Base-by-base conservation (phyloP, 345 rosid species). In the Balakata baccata region DNA sequence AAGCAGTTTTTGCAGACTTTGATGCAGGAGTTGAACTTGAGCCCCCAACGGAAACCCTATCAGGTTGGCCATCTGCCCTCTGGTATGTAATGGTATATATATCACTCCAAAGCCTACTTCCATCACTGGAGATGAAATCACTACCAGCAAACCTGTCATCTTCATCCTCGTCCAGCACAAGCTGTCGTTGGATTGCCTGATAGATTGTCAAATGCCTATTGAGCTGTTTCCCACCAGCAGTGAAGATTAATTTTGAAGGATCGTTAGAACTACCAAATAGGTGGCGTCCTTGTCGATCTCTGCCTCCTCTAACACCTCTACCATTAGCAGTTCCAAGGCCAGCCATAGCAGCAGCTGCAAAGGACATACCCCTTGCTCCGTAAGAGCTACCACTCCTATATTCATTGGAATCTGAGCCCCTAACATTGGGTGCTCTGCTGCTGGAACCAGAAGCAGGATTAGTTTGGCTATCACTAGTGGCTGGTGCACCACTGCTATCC, bases 321-420 rank as follows among this genome's bases (percentile, higher is more conserved):
- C 93, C 93, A 80, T 90, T 89, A 68, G 91, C 86, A 82, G 95
- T 86, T 75, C 97, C 95, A 79, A 93, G 90, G 69, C 99, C 99
- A 80, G 97, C 96, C 98, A 93, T 93, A 8, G 99, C 93, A 46
- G 97, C 98, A 66, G 99, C 97, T 60, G 97, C 99, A 83, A 93
- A 96, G 50, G 97, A 93, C 89, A 91, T 93, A 77, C 97, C 99
- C 82, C 96, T 90, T 58, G 98, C 84, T 69, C 97, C 91, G 77
- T 86, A 91, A 71, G 95, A 73, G 80, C 75, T 85, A 41, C 90
- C 88, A 84, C 86, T 77, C 73, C 94, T 87, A 65, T 89, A 84
- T 76, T 86, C 97, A 81, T 88, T 75, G 80, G 91, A 88, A 81
- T 91, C 93, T 5, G 92, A 87, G 52, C 87, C 90, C 81, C 91